Evolutionary conservation across 768 basidiomycete genomes (phyloP), one percentile per base, ranked within the genome.

Genomic region (Hydnomerulius pinastri): DNA sequence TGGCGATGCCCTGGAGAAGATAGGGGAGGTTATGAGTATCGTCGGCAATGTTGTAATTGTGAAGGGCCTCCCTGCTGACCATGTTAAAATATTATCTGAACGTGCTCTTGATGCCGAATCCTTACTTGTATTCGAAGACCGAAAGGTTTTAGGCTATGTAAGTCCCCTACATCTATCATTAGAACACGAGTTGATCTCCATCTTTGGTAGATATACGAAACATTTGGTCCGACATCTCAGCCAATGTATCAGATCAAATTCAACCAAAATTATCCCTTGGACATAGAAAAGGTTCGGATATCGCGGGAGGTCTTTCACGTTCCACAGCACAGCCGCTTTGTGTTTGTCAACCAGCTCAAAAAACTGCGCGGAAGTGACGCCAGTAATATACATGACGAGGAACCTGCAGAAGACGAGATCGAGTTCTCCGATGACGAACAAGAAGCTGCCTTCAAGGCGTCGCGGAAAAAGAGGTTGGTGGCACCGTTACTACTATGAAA

Each of bases 351-450:
- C 30, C 80, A 85, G 39, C 77, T 98, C 39, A 79, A 80, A 51
- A 76, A 71, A 15, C 65, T 82, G 54, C 94, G 86, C 63, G 96
- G 95, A 35, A 93, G 90, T 56, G 96, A 98, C 59, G 96, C 96
- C 18, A 92, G 90, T 61, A 98, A 98, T 63, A 77, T 93, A 9
- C 83, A 93, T 57, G 96, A 98, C 63, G 96, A 98, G 69, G 96
- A 98, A 65, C 86, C 91, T 2, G 89, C 76, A 2, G 93, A 91
- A 17, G 82, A 92, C 48, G 96, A 98, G 63, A 62, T 91, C 25
- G 96, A 98, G 64, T 98, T 95, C 69, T 93, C 90, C 3, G 96
- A 98, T 57, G 96, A 98, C 58, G 96, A 98, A 66, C 79, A 85
- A 47, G 96, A 98, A 67, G 82, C 83, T 15, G 84, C 82, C 24